Base-by-base conservation (phyloP, 1,284 basidiomycete genomes). In the Ceratobasidium sp. region DNA sequence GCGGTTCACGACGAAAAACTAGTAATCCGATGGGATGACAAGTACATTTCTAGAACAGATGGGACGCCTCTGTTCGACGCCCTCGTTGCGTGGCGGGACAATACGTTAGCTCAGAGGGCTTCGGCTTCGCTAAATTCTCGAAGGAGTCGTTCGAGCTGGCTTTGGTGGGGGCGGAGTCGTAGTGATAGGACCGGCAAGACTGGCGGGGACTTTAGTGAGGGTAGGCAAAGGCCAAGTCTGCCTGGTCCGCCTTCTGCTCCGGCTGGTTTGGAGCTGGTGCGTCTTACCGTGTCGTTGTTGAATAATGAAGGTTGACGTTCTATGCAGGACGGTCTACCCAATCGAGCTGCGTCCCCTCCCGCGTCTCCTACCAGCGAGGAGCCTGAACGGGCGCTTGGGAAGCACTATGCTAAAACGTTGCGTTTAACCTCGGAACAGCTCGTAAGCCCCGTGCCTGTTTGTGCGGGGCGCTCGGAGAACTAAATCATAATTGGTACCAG, bases 321-420 rank as follows among this genome's bases (percentile, higher is more conserved):
- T 62, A 1, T 39, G 22, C 27, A 72, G 69, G 69, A 72, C 29
- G 69, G 69, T 9, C n/a, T 51, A 14, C 48, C 69, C 31, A 72
- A 46, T 31, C 69, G 69, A 34, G 53, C 69, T 61, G 39, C 22
- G 13, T 74, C 58, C 53, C 68, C 27, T 39, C 78, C 59, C 65
- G 75, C 68, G 41, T 76, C 77, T 4, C 76, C 74, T 61, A 46
- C 54, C 27, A 62, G 59, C 74, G 79, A 64, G 78, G 29, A 56
- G 76, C 2, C 64, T 63, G 58, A 72, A 27, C 51, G 19, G 19
- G 22, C 76, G 24, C 81, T 81, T 71, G 87, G 85, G 78, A 90
- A 88, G 79, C 85, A 86, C 65, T 99, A 90, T 80, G 96, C 94
- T 24, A 99, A 99, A 85, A 97, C 98, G 0, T 83, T 99, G 73